A percentile compares a stretch with the other conserved stretches of the same genome.
phyloP scores from a whole-genome alignment of 495 filamentous ascomycete genomes.

The Penicillium samsonianum region DNA sequence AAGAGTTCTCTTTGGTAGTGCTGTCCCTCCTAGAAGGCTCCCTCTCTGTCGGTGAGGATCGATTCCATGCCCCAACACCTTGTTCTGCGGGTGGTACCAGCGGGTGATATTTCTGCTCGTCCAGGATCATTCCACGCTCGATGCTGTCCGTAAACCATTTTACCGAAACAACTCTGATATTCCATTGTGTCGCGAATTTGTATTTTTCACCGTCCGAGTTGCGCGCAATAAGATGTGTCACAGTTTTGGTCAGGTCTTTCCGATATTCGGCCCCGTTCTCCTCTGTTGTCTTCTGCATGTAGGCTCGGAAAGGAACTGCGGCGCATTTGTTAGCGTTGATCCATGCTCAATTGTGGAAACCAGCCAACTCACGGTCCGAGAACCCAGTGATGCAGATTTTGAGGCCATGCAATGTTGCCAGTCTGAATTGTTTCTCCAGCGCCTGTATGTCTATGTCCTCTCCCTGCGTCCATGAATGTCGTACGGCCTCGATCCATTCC shows the following conservation, averaged over 20 bases:
- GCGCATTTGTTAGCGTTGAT: constrained; percentile 14
- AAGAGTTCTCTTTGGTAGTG: constrained; percentile 20
- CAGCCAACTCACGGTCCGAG: constrained; percentile 65
- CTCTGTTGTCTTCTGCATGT: constrained; percentile 63
- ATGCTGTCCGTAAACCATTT: constrained; percentile 88
- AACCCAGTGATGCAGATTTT: constrained; percentile 90
- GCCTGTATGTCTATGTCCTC: constrained; percentile 72
- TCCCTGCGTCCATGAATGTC: constrained; percentile 78
- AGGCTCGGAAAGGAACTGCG: constrained; percentile 63
- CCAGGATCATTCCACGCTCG: constrained; percentile 88
- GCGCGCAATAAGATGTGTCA: constrained; percentile 84
- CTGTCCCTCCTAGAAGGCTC: constrained; percentile 25
- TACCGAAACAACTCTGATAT: constrained; percentile 70
- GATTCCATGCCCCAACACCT: constrained; percentile 77
- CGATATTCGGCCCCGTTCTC: constrained; percentile 78
- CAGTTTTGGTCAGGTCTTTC: constrained; percentile 76
- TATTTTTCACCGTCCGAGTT: constrained; percentile 85
- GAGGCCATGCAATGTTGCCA: constrained; percentile 64
- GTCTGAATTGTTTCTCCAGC: constrained; percentile 60
- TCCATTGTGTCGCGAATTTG: constrained; percentile 76
- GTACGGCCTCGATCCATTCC: constrained; percentile 82
- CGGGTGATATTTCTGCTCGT: constrained; percentile 81
- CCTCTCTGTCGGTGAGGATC: constrained; percentile 39
- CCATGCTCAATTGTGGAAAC: not conserved
- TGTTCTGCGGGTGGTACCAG: constrained; percentile 64